These are phyloP conservation scores for Musa schizocarpa DNA, from an alignment of 176 grass and related monocot genomes.

Conservation along the genomic window DNA sequence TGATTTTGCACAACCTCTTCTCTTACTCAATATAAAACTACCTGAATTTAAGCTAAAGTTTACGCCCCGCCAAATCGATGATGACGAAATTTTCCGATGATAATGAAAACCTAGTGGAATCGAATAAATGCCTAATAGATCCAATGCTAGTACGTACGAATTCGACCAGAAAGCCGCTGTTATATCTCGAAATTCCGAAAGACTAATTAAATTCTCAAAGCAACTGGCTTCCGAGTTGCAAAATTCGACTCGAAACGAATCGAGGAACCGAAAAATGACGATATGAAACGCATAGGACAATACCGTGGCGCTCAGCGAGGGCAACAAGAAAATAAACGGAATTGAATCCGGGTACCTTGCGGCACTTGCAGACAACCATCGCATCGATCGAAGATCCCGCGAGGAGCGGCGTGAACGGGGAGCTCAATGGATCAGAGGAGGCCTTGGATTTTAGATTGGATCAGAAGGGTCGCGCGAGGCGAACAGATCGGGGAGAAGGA, in stretches of 20 bases:
- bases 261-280: neutral
- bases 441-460: neutral
- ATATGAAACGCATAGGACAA: neutral
- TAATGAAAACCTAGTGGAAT: neutral
- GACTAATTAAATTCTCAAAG: neutral
- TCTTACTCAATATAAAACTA: neutral
- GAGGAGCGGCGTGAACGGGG: neutral
- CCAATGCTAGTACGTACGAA: neutral
- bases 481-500: neutral
- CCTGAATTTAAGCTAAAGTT: neutral
- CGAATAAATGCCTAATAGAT: neutral
- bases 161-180: neutral
- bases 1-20: neutral
- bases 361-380: slow-evolving; percentile 99
- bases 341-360: slow-evolving; percentile 56
- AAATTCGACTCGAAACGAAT: neutral
- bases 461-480: neutral
- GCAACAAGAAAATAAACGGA: neutral
- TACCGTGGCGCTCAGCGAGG: neutral
- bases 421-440: neutral
- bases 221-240: neutral
- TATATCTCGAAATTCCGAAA: neutral
- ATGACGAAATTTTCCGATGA: neutral
- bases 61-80: neutral
- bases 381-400: slow-evolving; percentile 4